Evolutionary conservation across 495 filamentous ascomycete genomes (phyloP).

Genomic region (Monascus purpureus): DNA sequence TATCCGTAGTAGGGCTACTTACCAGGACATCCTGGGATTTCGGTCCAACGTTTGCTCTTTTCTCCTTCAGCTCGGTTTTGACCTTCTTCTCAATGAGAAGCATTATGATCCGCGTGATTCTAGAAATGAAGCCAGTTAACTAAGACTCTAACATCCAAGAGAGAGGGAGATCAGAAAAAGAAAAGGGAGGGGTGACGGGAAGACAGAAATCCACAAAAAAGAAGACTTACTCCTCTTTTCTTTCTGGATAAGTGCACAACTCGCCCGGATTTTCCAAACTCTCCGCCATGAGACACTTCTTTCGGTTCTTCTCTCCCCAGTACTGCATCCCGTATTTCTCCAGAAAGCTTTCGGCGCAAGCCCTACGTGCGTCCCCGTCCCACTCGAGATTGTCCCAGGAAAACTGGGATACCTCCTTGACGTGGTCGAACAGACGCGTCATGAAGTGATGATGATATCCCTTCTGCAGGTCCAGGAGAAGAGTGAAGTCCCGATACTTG

Average conservation of each 20-base stretch:
- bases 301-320: constrained; percentile 4
- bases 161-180: too few relatives aligned
- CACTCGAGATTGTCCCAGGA: constrained; percentile 2
- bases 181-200: too few relatives aligned
- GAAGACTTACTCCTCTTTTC: constrained; percentile 3
- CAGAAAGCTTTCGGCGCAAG: constrained; percentile 3
- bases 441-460: constrained; percentile 2
- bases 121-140: too few relatives aligned
- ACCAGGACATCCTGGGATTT: too few relatives aligned
- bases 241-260: constrained; percentile 4
- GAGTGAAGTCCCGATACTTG: constrained; percentile 5
- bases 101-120: background rate
- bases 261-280: constrained; percentile 1
- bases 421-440: constrained; percentile 1
- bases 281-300: constrained; percentile 4
- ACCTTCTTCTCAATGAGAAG: constrained; percentile 3
- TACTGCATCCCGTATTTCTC: constrained; percentile 1
- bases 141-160: too few relatives aligned
- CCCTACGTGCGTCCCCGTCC: background rate
- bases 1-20: too few relatives aligned
- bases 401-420: background rate
- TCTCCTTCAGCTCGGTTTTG: constrained; percentile 2
- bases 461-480: constrained; percentile 3
- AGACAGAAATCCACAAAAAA: too few relatives aligned
- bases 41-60: too few relatives aligned